Evolutionary conservation across 139 green algal species (phyloP), one percentile per base, ranked within the genome.

Genomic region (Micromonas commoda): DNA sequence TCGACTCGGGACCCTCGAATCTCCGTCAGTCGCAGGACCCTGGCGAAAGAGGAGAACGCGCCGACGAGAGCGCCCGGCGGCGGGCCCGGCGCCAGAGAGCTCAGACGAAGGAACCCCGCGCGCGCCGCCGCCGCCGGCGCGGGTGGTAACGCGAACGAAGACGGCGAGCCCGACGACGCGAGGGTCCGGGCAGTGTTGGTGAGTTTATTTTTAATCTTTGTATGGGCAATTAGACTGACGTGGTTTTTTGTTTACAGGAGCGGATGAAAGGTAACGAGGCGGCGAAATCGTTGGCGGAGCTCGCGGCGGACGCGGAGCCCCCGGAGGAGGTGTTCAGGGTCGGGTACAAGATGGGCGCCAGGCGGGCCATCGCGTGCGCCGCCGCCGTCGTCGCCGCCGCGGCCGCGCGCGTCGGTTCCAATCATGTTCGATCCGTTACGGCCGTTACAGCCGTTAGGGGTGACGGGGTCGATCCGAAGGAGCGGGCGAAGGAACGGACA

Each of bases 301-400:
- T 75, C 0, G 4, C 37, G 5, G 38, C 21, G 19, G 34, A 75
- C 13, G 24, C 21, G 37, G n/a, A 61, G 34, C 21, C 19, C 34
- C n/a, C 20, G 20, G 13, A 53, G 16, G 68, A 75, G 38, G 53
- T 39, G 68, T 75, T 63, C 26, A 5, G 35, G 31, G 21, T 75
- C 21, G 68, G 68, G 19, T 75, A 75, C 38, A 28, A 20, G 20
- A 75, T 75, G 68, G 68, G 68, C 38, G 37, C 53, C 24, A 2
- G 68, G 24, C 37, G 68, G 26, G 24, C 38, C 9, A 57, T 57
- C 45, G 45, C 45, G 45, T 9, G 9, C 9, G 9, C 9, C 45
- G 45, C 45, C 45, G 45, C 45, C 45, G 45, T 57, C 45, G 45
- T 57, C 45, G 45, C 45, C 45, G 45, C 45, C n/a, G n/a, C n/a